These are phyloP conservation scores for Sordariomycetes sp. DNA, from an alignment of 2,329 filamentous ascomycete species.

Conservation along the genomic window DNA sequence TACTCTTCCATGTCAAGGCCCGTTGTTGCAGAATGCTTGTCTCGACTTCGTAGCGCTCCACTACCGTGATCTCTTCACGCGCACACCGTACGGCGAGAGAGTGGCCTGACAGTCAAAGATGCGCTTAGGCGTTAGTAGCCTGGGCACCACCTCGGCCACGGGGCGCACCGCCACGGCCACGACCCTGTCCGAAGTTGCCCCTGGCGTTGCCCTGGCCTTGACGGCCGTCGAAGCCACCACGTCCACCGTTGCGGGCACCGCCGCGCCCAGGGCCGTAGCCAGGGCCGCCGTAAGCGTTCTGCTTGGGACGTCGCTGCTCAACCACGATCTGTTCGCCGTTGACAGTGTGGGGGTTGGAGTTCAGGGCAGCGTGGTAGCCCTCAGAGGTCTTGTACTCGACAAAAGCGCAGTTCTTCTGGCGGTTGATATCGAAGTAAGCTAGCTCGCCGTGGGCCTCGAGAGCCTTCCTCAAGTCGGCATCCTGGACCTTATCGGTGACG, in stretches of 20 bases:
- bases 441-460: constrained; percentile 66
- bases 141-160: constrained; percentile 55
- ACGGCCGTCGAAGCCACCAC: constrained; percentile 53
- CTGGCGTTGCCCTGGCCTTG: constrained; percentile 54
- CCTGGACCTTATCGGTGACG: constrained; percentile 79
- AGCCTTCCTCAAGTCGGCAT: constrained; percentile 59
- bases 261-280: constrained; percentile 57
- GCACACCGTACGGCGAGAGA: no score
- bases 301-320: constrained; percentile 79
- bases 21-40: no score
- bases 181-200: constrained; percentile 58
- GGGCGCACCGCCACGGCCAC: constrained; percentile 58
- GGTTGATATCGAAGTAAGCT: constrained; percentile 68
- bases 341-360: constrained; percentile 77
- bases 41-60: no score
- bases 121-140: constrained; percentile 38
- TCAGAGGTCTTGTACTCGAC: constrained; percentile 80
- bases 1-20: no score
- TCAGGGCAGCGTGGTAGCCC: constrained; percentile 74
- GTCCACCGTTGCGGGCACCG: constrained; percentile 46
- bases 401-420: constrained; percentile 92
- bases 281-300: constrained; percentile 59
- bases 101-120: no score
- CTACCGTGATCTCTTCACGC: no score
- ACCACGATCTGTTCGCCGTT: constrained; percentile 76